Base-by-base conservation (phyloP, 2,329 filamentous ascomycete species). In the Pseudocercospora pini-densiflorae region DNA sequence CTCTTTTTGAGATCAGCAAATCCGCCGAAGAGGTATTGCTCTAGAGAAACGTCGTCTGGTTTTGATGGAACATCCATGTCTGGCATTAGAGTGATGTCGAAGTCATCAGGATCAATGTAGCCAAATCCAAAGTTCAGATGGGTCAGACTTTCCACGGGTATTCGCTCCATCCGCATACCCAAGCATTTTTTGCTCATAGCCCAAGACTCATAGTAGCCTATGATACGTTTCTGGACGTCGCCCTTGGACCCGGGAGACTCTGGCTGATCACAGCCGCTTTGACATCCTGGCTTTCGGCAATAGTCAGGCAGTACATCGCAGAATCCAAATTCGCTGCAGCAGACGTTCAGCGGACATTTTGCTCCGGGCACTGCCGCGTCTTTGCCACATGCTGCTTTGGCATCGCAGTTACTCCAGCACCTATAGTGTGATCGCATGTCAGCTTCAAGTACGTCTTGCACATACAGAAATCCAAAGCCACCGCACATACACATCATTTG, bases 21-120 rank as follows among this genome's bases (percentile, higher is more conserved):
- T 49, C 68, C 0, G 77, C 78, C 9, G 82, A n/a, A n/a, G n/a
- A n/a, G n/a, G n/a, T n/a, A n/a, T n/a, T 72, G 1, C 75, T 67
- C 0, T 60, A 57, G 61, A 78, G 79, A 0, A 78, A 62, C 5
- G 33, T 27, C 29, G 74, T 51, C 21, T 51, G n/a, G n/a, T n/a
- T n/a, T n/a, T n/a, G n/a, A n/a, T n/a, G n/a, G n/a, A n/a, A n/a
- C n/a, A n/a, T n/a, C n/a, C n/a, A n/a, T n/a, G n/a, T n/a, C n/a
- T n/a, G n/a, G n/a, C n/a, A n/a, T n/a, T n/a, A n/a, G n/a, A n/a
- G n/a, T n/a, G n/a, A n/a, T n/a, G n/a, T n/a, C n/a, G n/a, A n/a
- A n/a, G n/a, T n/a, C n/a, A 51, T 19, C 47, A 51, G 47, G 63
- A 21, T 61, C 63, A 23, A 65, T 59, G 19, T 45, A 59, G 5